phyloP scores from a whole-genome alignment of 805 yeast genomes.

The Candida lessepsii region DNA sequence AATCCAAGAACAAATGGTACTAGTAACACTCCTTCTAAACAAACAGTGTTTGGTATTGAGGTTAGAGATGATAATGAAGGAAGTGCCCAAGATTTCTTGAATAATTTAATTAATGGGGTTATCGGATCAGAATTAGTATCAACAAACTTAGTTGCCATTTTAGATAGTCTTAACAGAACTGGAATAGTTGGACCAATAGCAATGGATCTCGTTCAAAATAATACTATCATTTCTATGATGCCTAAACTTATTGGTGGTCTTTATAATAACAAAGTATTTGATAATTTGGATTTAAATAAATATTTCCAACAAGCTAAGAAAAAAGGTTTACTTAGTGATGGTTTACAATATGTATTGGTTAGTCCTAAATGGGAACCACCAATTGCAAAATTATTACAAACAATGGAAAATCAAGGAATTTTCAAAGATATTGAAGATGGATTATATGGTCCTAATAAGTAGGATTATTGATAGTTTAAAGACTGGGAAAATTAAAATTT shows the following conservation, averaged over 20 bases:
- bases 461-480: neutral
- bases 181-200: conserved; percentile 28
- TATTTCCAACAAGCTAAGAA: conserved; percentile 24
- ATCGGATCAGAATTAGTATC: conserved; percentile 21
- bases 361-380: conserved; percentile 31
- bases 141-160: conserved; percentile 21
- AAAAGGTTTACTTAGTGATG: conserved; percentile 20
- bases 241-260: conserved; percentile 22
- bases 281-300: conserved; percentile 27
- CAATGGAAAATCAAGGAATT: conserved; percentile 31
- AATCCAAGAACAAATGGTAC: conserved; percentile 21
- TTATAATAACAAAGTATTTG: conserved; percentile 33
- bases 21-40: conserved; percentile 6
- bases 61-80: conserved; percentile 20
- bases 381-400: conserved; percentile 29
- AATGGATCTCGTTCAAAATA: conserved; percentile 23
- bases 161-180: conserved; percentile 32
- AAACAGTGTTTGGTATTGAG: conserved; percentile 5
- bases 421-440: conserved; percentile 28
- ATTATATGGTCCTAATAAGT: conserved; percentile 26
- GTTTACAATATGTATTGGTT: conserved; percentile 26
- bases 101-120: conserved; percentile 28
- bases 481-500: no score
- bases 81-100: conserved; percentile 30
- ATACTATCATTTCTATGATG: conserved; percentile 22